These are phyloP conservation scores for Raphanus sativus DNA, from an alignment of 345 rosid species.

Conservation along the genomic window DNA sequence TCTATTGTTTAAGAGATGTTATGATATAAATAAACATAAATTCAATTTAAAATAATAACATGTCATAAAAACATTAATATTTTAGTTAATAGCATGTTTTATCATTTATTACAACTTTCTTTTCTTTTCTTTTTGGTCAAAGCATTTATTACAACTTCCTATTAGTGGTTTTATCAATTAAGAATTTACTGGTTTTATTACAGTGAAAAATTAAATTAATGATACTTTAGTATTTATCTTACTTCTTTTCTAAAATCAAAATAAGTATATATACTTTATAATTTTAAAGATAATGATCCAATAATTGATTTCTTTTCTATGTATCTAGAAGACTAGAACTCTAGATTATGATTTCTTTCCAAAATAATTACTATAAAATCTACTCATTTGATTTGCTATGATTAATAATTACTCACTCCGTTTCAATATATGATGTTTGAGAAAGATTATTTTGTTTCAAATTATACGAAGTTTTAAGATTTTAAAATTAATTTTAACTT, in stretches of 20 bases:
- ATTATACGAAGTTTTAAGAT: too few species aligned
- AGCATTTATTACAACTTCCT: neutral
- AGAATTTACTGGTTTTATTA: neutral
- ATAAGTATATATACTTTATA: constrained; percentile 11
- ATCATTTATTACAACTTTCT: neutral
- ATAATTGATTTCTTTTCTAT: neutral
- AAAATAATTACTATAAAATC: neutral
- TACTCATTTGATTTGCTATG: constrained; percentile 11
- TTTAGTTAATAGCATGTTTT: neutral
- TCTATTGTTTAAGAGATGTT: neutral
- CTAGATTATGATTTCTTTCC: neutral
- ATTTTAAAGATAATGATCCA: neutral
- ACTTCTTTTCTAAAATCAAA: neutral
- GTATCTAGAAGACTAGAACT: neutral
- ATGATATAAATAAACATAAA: neutral
- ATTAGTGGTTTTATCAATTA: neutral
- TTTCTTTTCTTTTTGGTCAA: too few species aligned
- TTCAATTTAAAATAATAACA: neutral
- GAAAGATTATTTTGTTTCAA: too few species aligned
- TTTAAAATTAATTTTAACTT: too few species aligned
- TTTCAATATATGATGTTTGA: too few species aligned
- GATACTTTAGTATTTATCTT: neutral
- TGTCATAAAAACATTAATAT: neutral
- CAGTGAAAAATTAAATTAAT: neutral
- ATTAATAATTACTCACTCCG: neutral